Evolutionary conservation across 306 rosid species (phyloP), one percentile per base, ranked within the genome.

Genomic region (Betula pendula): DNA sequence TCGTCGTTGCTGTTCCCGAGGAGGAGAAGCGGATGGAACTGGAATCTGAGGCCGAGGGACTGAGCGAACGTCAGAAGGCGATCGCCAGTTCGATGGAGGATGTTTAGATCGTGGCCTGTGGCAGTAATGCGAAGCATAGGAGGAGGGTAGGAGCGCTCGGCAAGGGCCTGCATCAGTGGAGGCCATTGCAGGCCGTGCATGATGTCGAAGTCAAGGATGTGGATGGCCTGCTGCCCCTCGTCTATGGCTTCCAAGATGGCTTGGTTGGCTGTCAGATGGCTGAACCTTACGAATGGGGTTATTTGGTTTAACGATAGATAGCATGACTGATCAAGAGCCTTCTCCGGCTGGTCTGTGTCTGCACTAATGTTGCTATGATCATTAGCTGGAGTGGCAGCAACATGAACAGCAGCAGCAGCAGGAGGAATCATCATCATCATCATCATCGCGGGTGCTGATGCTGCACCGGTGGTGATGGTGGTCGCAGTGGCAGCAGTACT

Each of bases 161-260:
- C 81, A n/a, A 87, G 85, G 72, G 91, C 89, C 10, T 87, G 91
- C 91, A 87, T 87, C 16, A 87, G 79, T 22, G 91, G 91, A 6
- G 91, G 91, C 91, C 91, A 87, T 71, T 87, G 91, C 59, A 87
- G 80, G 8, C 91, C 91, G 80, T 87, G 89, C 85, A 78, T 85
- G 17, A 87, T 85, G 79, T 85, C 91, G 29, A 82, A 82, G 76
- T 87, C 91, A 38, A 87, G 53, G 75, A 87, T 80, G 78, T 87
- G 91, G 69, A 87, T 77, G 45, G 87, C 73, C 8, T 52, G 80
- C 2, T 78, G 80, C 8, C 58, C 74, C 7, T 82, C 79, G 74
- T 81, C 88, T 1, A 87, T 75, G 53, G 85, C 83, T 25, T 87
- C 91, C 33, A 87, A 71, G 77, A 87, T 87, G 40, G 91, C 91